phyloP scores from a whole-genome alignment of 1,284 basidiomycete species.

The Meira nashicola region DNA sequence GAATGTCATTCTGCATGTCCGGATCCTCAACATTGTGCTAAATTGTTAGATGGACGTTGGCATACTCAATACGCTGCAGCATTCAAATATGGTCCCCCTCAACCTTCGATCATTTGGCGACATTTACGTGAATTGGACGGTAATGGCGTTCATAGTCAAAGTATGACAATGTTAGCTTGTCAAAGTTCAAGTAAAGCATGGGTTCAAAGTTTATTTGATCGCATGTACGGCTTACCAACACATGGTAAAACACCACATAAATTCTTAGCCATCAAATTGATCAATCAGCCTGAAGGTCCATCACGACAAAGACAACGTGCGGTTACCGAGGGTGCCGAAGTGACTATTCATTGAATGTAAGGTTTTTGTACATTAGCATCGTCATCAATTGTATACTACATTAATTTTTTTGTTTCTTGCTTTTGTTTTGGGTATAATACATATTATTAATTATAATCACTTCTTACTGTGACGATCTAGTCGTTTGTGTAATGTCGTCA shows the following conservation, averaged over 20 bases:
- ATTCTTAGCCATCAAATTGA: constrained; percentile 27
- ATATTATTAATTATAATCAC: too few species aligned
- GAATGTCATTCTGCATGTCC: constrained; percentile 68
- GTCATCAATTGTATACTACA: not conserved
- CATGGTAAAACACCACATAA: constrained; percentile 16
- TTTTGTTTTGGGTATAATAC: too few species aligned
- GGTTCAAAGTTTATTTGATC: constrained; percentile 32
- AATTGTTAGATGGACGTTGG: constrained; percentile 91
- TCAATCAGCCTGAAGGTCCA: not conserved
- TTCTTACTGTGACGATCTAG: constrained; percentile 16
- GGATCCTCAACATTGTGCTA: constrained; percentile 71
- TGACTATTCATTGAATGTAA: not conserved
- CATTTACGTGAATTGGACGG: constrained; percentile 30
- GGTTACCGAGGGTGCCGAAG: not conserved
- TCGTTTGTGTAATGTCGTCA: constrained; percentile 19
- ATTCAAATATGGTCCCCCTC: constrained; percentile 77
- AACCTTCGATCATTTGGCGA: constrained; percentile 56
- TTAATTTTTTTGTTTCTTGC: not conserved
- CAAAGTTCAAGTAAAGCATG: constrained; percentile 23
- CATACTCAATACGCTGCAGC: constrained; percentile 76
- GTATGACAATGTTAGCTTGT: constrained; percentile 14
- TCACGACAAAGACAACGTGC: constrained; percentile 3
- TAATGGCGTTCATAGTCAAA: not conserved
- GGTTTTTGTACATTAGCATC: not conserved
- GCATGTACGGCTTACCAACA: constrained; percentile 30